Conservation (phyloP, 2,329 filamentous ascomycete genomes). For the Fusarium multiceps region DNA sequence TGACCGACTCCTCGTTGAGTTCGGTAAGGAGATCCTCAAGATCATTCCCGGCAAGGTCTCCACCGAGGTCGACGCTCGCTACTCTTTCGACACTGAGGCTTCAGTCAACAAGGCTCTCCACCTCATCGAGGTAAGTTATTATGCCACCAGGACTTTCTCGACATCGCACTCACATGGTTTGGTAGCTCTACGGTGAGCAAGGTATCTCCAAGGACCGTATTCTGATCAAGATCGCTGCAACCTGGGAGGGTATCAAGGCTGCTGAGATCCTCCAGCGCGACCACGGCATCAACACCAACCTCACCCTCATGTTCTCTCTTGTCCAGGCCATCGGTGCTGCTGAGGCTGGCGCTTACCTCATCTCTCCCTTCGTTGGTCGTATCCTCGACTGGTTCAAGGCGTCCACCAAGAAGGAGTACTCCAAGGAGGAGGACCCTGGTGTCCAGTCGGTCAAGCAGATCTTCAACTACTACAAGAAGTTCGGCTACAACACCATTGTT, state of each 20-base stretch:
- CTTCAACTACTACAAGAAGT: constrained; percentile 99
- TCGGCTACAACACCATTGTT: constrained; percentile 98
- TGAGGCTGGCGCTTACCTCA: constrained; percentile 95
- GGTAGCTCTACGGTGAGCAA: constrained; percentile 91
- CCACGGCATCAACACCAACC: constrained; percentile 97
- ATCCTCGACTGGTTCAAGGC: constrained; percentile 99
- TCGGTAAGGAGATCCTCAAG: constrained; percentile 96
- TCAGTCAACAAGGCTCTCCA: constrained; percentile 96
- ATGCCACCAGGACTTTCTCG: background rate
- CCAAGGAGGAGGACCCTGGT: constrained; percentile 91
- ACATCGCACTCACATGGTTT: constrained; percentile 9
- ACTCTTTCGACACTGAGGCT: constrained; percentile 94
- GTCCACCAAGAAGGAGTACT: constrained; percentile 91
- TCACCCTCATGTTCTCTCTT: constrained; percentile 98
- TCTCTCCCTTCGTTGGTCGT: constrained; percentile 98
- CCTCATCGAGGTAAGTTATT: constrained; percentile 84
- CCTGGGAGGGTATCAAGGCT: constrained; percentile 99
- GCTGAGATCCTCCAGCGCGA: constrained; percentile 96
- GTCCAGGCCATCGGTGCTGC: constrained; percentile 95
- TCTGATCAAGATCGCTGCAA: constrained; percentile 98
- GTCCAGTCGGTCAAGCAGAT: constrained; percentile 93
- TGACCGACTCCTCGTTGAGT: constrained; percentile 95
- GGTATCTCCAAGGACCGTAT: constrained; percentile 94
- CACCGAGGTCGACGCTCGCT: constrained; percentile 95
- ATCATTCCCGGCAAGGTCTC: constrained; percentile 99